A percentile compares a stretch with the other conserved stretches of the same genome.
These are phyloP conservation scores for Boletus subparvulus DNA, from an alignment of 768 basidiomycete species.

Conservation along the genomic window DNA sequence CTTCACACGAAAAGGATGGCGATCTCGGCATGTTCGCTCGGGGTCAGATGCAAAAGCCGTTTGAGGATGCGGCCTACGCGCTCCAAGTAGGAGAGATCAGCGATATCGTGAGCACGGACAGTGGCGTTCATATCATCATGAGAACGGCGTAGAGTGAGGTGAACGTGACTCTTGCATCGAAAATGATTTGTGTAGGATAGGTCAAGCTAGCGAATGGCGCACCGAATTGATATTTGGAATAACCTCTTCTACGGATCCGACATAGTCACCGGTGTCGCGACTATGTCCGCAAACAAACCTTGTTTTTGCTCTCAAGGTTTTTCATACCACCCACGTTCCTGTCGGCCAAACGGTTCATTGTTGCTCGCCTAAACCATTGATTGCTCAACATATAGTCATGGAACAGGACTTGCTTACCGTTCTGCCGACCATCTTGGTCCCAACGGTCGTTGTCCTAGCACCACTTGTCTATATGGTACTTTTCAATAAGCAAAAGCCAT, in stretches of 20 bases:
- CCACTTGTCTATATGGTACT: conserved; percentile 19
- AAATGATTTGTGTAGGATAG: conserved; percentile 3
- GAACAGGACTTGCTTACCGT: conserved; percentile 1
- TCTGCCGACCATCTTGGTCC: conserved; percentile 13
- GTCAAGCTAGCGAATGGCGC: background rate
- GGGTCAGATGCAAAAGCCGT: conserved; percentile 96
- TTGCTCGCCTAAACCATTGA: background rate
- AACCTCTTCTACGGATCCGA: no score
- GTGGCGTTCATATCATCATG: conserved; percentile 92
- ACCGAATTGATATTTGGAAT: background rate
- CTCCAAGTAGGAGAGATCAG: conserved; percentile 76
- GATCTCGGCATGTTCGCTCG: conserved; percentile 86
- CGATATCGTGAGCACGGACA: conserved; percentile 83
- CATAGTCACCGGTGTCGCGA: background rate
- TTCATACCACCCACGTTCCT: no score
- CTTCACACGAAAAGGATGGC: conserved; percentile 76
- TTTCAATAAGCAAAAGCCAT: background rate
- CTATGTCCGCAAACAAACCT: background rate
- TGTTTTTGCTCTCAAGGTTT: background rate
- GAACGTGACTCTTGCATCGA: background rate
- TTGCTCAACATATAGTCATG: background rate
- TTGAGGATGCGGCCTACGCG: conserved; percentile 84
- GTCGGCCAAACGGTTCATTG: background rate
- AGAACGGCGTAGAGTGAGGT: conserved; percentile 60
- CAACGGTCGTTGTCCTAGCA: conserved; percentile 7